Percentiles rank a stretch among this genome's conserved stretches.
Conservation (phyloP, 768 basidiomycete genomes). For the Panellus pusillus region DNA sequence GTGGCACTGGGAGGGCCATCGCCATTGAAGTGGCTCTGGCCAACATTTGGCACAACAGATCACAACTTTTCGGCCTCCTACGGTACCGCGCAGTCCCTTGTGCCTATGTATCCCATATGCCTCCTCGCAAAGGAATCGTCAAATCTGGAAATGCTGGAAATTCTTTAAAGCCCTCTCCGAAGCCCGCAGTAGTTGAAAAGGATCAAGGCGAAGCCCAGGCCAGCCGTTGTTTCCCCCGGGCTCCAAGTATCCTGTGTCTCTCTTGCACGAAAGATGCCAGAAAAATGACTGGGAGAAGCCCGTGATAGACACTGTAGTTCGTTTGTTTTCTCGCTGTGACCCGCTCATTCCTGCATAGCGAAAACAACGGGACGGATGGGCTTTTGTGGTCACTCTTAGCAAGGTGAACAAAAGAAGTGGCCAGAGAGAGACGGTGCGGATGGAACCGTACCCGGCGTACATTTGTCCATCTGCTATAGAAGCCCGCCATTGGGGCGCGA, state of each 20-base stretch:
- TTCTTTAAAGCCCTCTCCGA: slow-evolving; percentile 55
- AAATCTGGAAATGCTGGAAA: slow-evolving; percentile 92
- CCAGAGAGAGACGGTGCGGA: slow-evolving; percentile 63
- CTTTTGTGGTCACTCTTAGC: slow-evolving; percentile 69
- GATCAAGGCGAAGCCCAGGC: slow-evolving; percentile 20
- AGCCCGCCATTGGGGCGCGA: slow-evolving; percentile 90
- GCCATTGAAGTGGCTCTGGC: slow-evolving; percentile 19
- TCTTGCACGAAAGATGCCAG: slow-evolving; percentile 87
- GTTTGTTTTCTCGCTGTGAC: too few species aligned
- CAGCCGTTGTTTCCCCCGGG: slow-evolving; percentile 79
- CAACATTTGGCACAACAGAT: too few species aligned
- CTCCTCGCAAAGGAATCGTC: slow-evolving; percentile 74
- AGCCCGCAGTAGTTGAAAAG: slow-evolving; percentile 24
- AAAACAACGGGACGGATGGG: slow-evolving; percentile 49
- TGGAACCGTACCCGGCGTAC: slow-evolving; percentile 76
- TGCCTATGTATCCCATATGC: slow-evolving; percentile 39
- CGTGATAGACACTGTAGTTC: slow-evolving; percentile 66
- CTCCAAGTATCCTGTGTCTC: slow-evolving; percentile 78
- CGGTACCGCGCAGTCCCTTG: too few species aligned
- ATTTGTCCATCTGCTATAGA: slow-evolving; percentile 67
- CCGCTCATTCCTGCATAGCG: slow-evolving; percentile 32
- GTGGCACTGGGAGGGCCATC: slow-evolving; percentile 18
- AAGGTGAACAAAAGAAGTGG: slow-evolving; percentile 70
- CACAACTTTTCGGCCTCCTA: too few species aligned
- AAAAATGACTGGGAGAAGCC: slow-evolving; percentile 90